phyloP scores from a whole-genome alignment of 345 rosid genomes.

The Euphorbia peplus region DNA sequence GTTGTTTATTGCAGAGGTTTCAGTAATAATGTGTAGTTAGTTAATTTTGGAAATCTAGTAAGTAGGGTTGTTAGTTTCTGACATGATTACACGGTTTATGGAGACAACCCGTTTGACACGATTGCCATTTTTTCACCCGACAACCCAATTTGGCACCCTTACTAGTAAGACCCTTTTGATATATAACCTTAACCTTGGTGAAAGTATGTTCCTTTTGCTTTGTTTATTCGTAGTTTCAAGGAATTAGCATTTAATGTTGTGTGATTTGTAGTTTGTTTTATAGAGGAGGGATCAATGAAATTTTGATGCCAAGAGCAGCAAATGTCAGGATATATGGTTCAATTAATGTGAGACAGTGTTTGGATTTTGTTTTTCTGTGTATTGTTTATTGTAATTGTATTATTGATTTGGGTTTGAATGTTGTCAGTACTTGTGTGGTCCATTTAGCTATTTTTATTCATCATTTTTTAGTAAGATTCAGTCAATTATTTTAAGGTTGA shows the following conservation, averaged over 20 bases:
- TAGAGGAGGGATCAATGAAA: not conserved
- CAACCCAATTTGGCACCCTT: too few species aligned
- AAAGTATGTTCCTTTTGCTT: not conserved
- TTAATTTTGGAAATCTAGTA: not conserved
- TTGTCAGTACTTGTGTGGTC: slow-evolving; percentile 14
- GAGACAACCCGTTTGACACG: too few species aligned
- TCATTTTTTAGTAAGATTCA: not conserved
- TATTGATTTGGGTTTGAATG: not conserved
- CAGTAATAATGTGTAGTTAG: not conserved
- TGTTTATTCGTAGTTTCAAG: not conserved
- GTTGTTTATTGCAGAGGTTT: not conserved
- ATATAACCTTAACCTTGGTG: not conserved
- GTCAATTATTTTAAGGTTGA: not conserved
- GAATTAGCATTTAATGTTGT: too few species aligned
- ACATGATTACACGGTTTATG: too few species aligned
- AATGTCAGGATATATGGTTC: slow-evolving; percentile 1
- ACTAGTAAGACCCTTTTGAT: too few species aligned
- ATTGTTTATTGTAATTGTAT: not conserved
- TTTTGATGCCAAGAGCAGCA: not conserved
- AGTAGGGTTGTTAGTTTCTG: not conserved
- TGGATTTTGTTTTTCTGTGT: not conserved
- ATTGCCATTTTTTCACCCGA: too few species aligned
- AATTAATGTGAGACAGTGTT: not conserved
- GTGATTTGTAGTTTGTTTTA: not conserved
- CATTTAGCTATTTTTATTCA: not conserved